These are phyloP conservation scores for Talaromyces sp. DNA, from an alignment of 2,329 filamentous ascomycete species.

Conservation along the genomic window DNA sequence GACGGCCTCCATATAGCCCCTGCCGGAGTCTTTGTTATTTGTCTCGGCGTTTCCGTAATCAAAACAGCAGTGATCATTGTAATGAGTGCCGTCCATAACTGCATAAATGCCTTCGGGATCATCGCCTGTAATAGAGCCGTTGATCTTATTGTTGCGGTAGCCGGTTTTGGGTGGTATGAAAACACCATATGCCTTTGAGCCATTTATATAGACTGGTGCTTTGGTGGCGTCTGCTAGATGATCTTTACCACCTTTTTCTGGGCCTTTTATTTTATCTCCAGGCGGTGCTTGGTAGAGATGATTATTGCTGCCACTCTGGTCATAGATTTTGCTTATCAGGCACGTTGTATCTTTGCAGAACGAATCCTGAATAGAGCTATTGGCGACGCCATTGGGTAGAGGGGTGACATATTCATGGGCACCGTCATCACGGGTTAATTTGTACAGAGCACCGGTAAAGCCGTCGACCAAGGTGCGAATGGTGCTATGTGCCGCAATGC, in stretches of 20 bases:
- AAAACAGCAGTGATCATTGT: conserved; percentile 6
- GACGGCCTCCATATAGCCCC: background rate
- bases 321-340: conserved; percentile 9
- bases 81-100: conserved; percentile 7
- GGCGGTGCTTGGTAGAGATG: conserved; percentile 3
- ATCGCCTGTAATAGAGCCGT: background rate
- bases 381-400: conserved; percentile 5
- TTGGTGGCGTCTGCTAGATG: conserved; percentile 3
- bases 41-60: conserved; percentile 10
- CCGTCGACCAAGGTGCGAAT: conserved; percentile 4
- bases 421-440: conserved; percentile 4
- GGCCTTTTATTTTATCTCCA: conserved; percentile 26
- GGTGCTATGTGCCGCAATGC: conserved; percentile 8
- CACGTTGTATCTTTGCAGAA: conserved; percentile 8
- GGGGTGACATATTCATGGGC: conserved; percentile 2
- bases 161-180: conserved; percentile 9
- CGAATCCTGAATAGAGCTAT: conserved; percentile 2
- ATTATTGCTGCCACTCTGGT: conserved; percentile 6
- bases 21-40: conserved; percentile 4
- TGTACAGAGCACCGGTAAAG: conserved; percentile 6
- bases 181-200: conserved; percentile 7
- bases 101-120: conserved; percentile 8
- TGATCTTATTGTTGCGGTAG: conserved; percentile 5
- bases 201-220: conserved; percentile 6
- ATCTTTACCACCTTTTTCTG: conserved; percentile 2